These are phyloP conservation scores for Panellus pusillus DNA, from an alignment of 768 basidiomycete genomes.

Conservation along the genomic window DNA sequence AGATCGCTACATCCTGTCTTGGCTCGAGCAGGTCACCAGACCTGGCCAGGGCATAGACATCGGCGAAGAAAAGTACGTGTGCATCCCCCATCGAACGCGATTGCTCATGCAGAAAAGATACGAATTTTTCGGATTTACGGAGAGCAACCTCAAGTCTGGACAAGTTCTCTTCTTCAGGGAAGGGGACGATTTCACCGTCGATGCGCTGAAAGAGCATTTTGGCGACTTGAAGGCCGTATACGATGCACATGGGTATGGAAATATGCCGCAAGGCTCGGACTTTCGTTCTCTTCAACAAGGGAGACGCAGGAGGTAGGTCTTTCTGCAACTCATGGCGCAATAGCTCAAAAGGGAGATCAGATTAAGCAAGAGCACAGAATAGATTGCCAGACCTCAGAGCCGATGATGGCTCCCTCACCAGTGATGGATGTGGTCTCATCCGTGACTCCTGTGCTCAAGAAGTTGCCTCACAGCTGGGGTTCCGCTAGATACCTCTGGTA, in stretches of 20 bases:
- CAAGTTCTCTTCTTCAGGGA: conserved; percentile 22
- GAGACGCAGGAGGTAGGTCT: conserved; percentile 13
- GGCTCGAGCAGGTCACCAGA: conserved; percentile 11
- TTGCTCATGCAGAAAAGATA: conserved; percentile 12
- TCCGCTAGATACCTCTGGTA: conserved; percentile 17
- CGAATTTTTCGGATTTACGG: conserved; percentile 21
- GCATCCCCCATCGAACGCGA: neutral
- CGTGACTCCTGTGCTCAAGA: conserved; percentile 19
- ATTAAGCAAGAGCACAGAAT: conserved; percentile 11
- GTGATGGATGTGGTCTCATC: conserved; percentile 27
- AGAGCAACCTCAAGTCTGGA: conserved; percentile 20
- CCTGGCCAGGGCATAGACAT: conserved; percentile 5
- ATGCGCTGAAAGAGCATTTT: conserved; percentile 16
- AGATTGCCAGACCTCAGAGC: conserved; percentile 17
- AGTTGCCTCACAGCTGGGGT: conserved; percentile 4
- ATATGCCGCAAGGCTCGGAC: conserved; percentile 25
- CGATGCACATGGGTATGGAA: conserved; percentile 20
- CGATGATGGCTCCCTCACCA: conserved; percentile 22
- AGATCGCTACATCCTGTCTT: neutral
- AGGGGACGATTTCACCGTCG: conserved; percentile 14
- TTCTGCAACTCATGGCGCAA: neutral
- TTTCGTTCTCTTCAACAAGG: conserved; percentile 25
- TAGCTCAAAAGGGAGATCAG: neutral
- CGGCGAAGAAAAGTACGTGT: conserved; percentile 6
- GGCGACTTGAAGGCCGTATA: conserved; percentile 24